Percentiles rank a stretch among this genome's conserved stretches.
phyloP scores from a whole-genome alignment of 1,284 basidiomycete genomes.

The Mycena citricolor region DNA sequence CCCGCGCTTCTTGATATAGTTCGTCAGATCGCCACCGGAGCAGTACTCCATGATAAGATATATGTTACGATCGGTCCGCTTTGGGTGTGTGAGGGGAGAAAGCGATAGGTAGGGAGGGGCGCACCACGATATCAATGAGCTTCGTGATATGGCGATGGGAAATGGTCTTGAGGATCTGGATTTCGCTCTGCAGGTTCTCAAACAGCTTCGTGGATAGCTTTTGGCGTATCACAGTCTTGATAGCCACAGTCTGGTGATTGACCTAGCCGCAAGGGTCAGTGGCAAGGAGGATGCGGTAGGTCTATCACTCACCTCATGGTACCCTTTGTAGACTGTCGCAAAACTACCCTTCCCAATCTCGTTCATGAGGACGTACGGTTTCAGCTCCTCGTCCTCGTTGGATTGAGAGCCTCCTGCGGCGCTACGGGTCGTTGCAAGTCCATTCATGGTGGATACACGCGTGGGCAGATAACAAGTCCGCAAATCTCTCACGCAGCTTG shows the following conservation, averaged over 20 bases:
- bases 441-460: no score
- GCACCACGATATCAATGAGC: constrained; percentile 87
- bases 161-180: constrained; percentile 93
- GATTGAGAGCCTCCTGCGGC: no score
- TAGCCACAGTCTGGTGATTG: constrained; percentile 78
- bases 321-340: constrained; percentile 93
- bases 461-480: no score
- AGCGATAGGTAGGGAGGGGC: constrained; percentile 26
- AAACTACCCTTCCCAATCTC: constrained; percentile 90
- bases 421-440: no score
- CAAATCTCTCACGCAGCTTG: no score
- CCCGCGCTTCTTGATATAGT: constrained; percentile 95
- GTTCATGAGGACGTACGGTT: constrained; percentile 70
- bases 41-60: constrained; percentile 99
- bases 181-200: constrained; percentile 97
- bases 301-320: constrained; percentile 75
- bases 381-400: constrained; percentile 66
- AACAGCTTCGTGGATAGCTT: constrained; percentile 91
- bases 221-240: constrained; percentile 92
- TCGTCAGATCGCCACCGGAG: constrained; percentile 91
- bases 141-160: constrained; percentile 93
- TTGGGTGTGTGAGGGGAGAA: constrained; percentile 12
- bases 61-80: constrained; percentile 92
- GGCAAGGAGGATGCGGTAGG: not conserved
- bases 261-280: constrained; percentile 47